phyloP scores from a whole-genome alignment of 1,284 basidiomycete genomes.

The Agaricales sp. region DNA sequence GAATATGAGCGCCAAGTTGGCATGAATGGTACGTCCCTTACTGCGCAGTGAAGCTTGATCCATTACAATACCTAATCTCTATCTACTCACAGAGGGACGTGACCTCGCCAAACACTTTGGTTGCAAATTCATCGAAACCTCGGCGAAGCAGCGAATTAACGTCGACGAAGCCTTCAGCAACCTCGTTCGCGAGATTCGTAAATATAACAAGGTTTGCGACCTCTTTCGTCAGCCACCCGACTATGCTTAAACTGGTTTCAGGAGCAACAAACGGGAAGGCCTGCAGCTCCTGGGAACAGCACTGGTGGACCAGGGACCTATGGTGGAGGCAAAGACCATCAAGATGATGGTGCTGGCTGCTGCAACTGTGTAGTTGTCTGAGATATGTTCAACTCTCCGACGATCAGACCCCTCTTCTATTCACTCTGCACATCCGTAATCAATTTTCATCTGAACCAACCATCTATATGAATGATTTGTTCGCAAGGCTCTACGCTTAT shows the following conservation, averaged over 20 bases:
- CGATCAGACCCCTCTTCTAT: not conserved
- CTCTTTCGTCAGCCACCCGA: slow-evolving; percentile 4
- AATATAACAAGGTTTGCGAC: slow-evolving; percentile 76
- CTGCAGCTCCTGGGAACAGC: slow-evolving; percentile 31
- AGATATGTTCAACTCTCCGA: slow-evolving; percentile 7
- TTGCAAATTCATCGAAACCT: slow-evolving; percentile 97
- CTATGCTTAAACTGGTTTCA: slow-evolving; percentile 14
- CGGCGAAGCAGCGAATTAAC: slow-evolving; percentile 96
- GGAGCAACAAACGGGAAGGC: slow-evolving; percentile 57
- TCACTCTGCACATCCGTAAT: slow-evolving; percentile 10
- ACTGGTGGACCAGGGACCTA: slow-evolving; percentile 37
- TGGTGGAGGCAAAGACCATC: slow-evolving; percentile 31
- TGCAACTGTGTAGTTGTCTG: slow-evolving; percentile 66
- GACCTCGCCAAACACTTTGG: slow-evolving; percentile 95
- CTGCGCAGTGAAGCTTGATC: too few relatives aligned
- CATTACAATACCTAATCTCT: slow-evolving; percentile 4
- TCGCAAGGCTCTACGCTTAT: not conserved
- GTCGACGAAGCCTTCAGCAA: slow-evolving; percentile 99
- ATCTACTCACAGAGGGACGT: slow-evolving; percentile 77
- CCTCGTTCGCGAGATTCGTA: slow-evolving; percentile 93
- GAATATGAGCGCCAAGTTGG: slow-evolving; percentile 98
- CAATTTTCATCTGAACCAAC: slow-evolving; percentile 8
- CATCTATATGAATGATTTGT: slow-evolving; percentile 2
- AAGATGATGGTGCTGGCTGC: slow-evolving; percentile 53
- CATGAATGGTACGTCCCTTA: slow-evolving; percentile 62